Evolutionary conservation across 768 basidiomycete genomes (phyloP), one percentile per base, ranked within the genome.

Genomic region (Porphyrellus cyaneotinctus): DNA sequence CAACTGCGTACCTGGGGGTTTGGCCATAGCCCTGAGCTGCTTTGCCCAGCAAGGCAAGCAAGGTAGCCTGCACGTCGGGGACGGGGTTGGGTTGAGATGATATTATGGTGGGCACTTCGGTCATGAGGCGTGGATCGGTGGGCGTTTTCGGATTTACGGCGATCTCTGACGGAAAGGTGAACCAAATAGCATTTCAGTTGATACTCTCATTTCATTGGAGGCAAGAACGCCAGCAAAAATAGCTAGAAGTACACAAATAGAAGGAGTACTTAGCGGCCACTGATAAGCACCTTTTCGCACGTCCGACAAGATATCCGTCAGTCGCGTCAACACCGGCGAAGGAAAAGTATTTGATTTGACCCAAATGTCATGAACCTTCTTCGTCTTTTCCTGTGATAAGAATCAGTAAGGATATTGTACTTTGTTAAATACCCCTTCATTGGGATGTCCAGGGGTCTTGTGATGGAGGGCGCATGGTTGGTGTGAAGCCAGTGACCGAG

Each of bases 311-410:
- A 86, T 74, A 69, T 83, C 80, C 71, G 78, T 75, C 69, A 97
- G 77, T 60, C 84, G 85, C 56, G 83, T 75, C 64, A 95, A 74
- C 67, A 89, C 82, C 61, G 78, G 67, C 63, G 84, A 67, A 52
- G 93, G 87, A 74, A 99, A 99, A 44, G 95, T 95, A 71, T 78
- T 82, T 53, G 84, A 82, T 71, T 95, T 95, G 64, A 79, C 80
- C 95, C 95, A 99, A 64, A 99, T 97, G 74, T 97, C 97, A 72
- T 95, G 83, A 65, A 99, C 85, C 73, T 98, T 98, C 78, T 88
- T 87, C 42, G 90, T 81, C 75, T 99, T 99, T 77, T 97, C 95
- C 95, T 97, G 78, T 72, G 67, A 53, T 66, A 56, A 58, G 56
- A 72, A 62, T 64, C 64, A 64, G 65, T 70, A 68, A 70, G 62